These are phyloP conservation scores for Isatis lusitanica DNA, from an alignment of 441 rosid genomes.

Conservation along the genomic window DNA sequence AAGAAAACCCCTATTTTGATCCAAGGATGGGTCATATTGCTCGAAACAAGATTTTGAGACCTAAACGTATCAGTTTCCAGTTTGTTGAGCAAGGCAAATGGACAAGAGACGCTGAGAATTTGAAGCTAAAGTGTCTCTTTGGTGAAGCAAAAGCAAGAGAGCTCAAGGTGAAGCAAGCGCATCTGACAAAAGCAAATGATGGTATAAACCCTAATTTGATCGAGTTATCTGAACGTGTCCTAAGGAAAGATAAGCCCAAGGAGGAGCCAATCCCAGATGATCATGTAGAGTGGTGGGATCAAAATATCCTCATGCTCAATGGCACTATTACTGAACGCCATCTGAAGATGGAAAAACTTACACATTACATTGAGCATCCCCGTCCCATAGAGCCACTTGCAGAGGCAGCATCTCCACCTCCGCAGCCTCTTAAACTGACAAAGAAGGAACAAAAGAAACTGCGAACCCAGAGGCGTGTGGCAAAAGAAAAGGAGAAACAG, in stretches of 20 bases:
- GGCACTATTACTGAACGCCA: slow-evolving; percentile 37
- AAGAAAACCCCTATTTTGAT: slow-evolving; percentile 78
- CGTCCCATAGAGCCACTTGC: slow-evolving; percentile 93
- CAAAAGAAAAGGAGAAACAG: slow-evolving; percentile 86
- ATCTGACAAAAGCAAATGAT: slow-evolving; percentile 68
- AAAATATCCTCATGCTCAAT: slow-evolving; percentile 13
- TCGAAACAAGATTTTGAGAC: slow-evolving; percentile 75
- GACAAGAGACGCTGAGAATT: slow-evolving; percentile 80
- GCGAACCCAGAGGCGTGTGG: slow-evolving; percentile 83
- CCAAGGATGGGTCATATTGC: slow-evolving; percentile 69
- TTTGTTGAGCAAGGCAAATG: slow-evolving; percentile 98
- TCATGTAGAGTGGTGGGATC: slow-evolving; percentile 84
- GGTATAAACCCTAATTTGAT: slow-evolving; percentile 82
- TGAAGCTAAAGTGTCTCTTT: slow-evolving; percentile 46
- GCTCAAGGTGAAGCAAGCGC: slow-evolving; percentile 87
- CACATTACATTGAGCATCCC: slow-evolving; percentile 85
- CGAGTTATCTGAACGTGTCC: slow-evolving; percentile 74
- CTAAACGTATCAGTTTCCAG: slow-evolving; percentile 78
- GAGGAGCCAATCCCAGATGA: slow-evolving; percentile 49
- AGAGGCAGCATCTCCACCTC: slow-evolving; percentile 92
- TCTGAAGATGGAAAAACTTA: slow-evolving; percentile 73
- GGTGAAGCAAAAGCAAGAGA: slow-evolving; percentile 93
- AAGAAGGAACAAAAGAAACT: slow-evolving; percentile 96
- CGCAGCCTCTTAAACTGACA: slow-evolving; percentile 88
- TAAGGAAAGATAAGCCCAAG: slow-evolving; percentile 49